Evolutionary conservation across 2,329 filamentous ascomycete genomes (phyloP), one percentile per base, ranked within the genome.

Genomic region (Colletotrichum orchidophilum): DNA sequence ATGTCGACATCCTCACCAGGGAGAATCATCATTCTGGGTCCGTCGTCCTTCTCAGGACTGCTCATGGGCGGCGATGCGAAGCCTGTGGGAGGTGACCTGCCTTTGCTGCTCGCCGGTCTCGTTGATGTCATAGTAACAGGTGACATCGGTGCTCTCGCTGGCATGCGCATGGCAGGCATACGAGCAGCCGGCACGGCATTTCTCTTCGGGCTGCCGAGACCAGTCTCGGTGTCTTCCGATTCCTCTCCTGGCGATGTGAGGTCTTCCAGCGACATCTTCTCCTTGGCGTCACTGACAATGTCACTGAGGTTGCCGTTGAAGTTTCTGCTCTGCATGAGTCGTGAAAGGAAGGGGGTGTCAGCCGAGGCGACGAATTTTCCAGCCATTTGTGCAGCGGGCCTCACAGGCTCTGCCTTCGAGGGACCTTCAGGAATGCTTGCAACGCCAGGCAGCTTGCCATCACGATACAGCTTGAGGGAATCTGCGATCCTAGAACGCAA

Each of bases 281-380:
- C 86, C 81, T 88, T 91, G 27, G 89, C 88, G 75, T 91, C 89
- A 63, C 82, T 82, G 60, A 92, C 90, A 74, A 87, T 78, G 65
- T 89, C 85, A 70, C 83, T 80, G 63, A 94, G 81, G 76, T 93
- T 87, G 62, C 90, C 85, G 71, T 83, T 82, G 75, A 92, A 87
- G 39, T 91, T 91, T 77, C 86, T 87, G 73, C 83, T 86, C 75
- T 89, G 85, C 81, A 94, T 84, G 57, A 94, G 80, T 50, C 87
- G 87, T 33, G 92, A 93, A 24, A 95, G 84, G 80, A 93, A 87
- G 15, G 93, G 93, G 18, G 90, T 88, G 39, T 89, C 86, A 7
- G 86, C 79, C 12, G 90, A 89, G 61, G 85, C 85, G 65, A 86
- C 82, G 76, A 91, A 90, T n/a, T 71, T 73, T 31, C 49, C 65